These are phyloP conservation scores for Tolypocladium endophyticum DNA, from an alignment of 2,329 filamentous ascomycete genomes.

Conservation along the genomic window DNA sequence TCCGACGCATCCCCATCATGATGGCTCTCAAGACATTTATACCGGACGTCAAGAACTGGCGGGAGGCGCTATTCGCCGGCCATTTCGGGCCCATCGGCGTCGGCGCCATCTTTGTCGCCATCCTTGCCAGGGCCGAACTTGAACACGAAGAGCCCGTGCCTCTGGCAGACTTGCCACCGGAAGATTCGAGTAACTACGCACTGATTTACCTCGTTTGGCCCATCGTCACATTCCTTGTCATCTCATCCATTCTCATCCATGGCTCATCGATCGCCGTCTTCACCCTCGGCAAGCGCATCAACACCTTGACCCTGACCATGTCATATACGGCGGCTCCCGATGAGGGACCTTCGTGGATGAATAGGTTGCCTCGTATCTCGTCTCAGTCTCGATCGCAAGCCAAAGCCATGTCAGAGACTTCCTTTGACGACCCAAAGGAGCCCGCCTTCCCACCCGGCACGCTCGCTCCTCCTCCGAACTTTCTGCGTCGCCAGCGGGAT, in stretches of 20 bases:
- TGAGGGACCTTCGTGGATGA: conserved; percentile 90
- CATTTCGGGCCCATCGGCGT: conserved; percentile 98
- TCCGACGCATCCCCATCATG: conserved; percentile 95
- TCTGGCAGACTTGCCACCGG: conserved; percentile 47
- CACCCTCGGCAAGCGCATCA: conserved; percentile 94
- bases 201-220: conserved; percentile 89
- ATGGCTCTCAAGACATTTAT: conserved; percentile 81
- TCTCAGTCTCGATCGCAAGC: conserved; percentile 69
- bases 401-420: conserved; percentile 70
- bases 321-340: conserved; percentile 89
- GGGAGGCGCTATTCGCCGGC: conserved; percentile 90
- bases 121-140: conserved; percentile 84
- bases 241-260: conserved; percentile 88
- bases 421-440: conserved; percentile 53
- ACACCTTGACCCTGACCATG: conserved; percentile 88
- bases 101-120: conserved; percentile 89
- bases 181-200: conserved; percentile 46
- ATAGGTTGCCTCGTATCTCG: conserved; percentile 65
- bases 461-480: conserved; percentile 63
- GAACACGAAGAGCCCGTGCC: conserved; percentile 70
- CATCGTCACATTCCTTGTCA: conserved; percentile 86
- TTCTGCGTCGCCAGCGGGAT: conserved; percentile 74
- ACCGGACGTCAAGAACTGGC: conserved; percentile 95
- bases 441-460: conserved; percentile 57
- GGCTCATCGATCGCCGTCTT: conserved; percentile 98